phyloP scores from a whole-genome alignment of 1,284 basidiomycete genomes.

The Vanrija pseudolonga region DNA sequence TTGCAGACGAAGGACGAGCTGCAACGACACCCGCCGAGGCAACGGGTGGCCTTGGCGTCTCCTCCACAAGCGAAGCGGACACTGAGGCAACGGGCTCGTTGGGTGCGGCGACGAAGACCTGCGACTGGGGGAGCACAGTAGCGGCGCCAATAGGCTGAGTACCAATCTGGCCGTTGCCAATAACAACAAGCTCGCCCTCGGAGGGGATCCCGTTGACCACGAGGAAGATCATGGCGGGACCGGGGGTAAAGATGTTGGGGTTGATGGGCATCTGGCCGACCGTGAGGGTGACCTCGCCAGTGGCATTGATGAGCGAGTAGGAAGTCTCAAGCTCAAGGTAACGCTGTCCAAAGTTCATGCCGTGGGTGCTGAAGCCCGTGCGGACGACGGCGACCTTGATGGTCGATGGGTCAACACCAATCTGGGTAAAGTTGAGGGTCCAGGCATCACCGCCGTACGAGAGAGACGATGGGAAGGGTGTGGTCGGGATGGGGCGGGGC shows the following conservation, averaged over 20 bases:
- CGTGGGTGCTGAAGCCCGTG: slow-evolving; percentile 90
- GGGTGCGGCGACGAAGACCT: slow-evolving; percentile 14
- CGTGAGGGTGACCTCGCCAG: slow-evolving; percentile 70
- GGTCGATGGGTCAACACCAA: slow-evolving; percentile 54
- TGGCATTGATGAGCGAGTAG: slow-evolving; percentile 70
- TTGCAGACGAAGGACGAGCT: too few relatives aligned
- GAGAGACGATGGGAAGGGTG: slow-evolving; percentile 27
- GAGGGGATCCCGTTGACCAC: slow-evolving; percentile 79
- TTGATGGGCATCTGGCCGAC: slow-evolving; percentile 78
- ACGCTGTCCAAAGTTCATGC: slow-evolving; percentile 60
- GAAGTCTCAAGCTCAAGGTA: slow-evolving; percentile 67
- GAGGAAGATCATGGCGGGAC: slow-evolving; percentile 76
- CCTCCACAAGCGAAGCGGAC: too few relatives aligned
- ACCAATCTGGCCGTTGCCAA: slow-evolving; percentile 73
- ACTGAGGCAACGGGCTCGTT: too few relatives aligned
- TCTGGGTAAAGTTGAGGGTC: slow-evolving; percentile 61
- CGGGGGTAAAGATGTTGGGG: slow-evolving; percentile 77
- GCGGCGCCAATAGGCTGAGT: slow-evolving; percentile 58
- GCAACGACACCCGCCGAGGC: too few relatives aligned
- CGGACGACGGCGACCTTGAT: slow-evolving; percentile 77
- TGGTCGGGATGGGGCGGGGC: slow-evolving; percentile 59
- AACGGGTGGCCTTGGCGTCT: too few relatives aligned
- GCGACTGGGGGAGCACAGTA: slow-evolving; percentile 55
- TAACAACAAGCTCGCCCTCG: slow-evolving; percentile 65
- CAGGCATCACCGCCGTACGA: slow-evolving; percentile 77